These are phyloP conservation scores for Agrocybe pediades DNA, from an alignment of 768 basidiomycete species.

Conservation along the genomic window DNA sequence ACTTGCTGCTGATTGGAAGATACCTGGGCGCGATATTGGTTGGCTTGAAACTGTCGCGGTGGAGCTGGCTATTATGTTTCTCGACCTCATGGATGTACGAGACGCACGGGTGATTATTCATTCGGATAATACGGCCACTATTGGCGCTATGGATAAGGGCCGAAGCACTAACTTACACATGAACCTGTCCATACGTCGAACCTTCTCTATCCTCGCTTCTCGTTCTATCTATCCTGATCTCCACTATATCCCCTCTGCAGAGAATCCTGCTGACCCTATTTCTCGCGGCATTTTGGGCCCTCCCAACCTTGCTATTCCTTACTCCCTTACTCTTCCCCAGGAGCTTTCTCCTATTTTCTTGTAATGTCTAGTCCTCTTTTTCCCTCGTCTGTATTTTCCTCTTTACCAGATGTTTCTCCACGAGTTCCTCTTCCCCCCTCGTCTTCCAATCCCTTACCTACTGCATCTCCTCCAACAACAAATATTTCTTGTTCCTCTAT, in stretches of 20 bases:
- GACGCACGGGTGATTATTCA: conserved; percentile 23
- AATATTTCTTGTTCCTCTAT: no score
- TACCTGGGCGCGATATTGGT: conserved; percentile 19
- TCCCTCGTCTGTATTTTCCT: neutral
- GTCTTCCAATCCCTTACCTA: no score
- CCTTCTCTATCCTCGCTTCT: neutral
- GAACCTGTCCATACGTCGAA: conserved; percentile 11
- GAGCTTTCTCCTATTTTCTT: neutral
- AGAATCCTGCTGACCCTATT: conserved; percentile 13
- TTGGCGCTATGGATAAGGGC: conserved; percentile 26
- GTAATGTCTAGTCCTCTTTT: neutral
- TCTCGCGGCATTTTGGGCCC: conserved; percentile 5
- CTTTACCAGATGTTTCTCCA: neutral
- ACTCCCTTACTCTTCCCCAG: neutral
- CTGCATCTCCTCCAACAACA: no score
- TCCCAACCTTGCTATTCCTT: neutral
- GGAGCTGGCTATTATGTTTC: conserved; percentile 20
- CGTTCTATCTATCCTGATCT: neutral
- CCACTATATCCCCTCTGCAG: conserved; percentile 6
- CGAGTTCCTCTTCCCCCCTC: no score
- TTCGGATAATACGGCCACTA: conserved; percentile 36
- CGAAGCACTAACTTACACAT: conserved; percentile 15
- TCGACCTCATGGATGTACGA: neutral
- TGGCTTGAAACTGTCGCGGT: conserved; percentile 29
- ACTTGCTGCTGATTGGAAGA: conserved; percentile 14